Conservation (phyloP, 108 stramenopile genomes). For the Cyclotella kingstonii region DNA sequence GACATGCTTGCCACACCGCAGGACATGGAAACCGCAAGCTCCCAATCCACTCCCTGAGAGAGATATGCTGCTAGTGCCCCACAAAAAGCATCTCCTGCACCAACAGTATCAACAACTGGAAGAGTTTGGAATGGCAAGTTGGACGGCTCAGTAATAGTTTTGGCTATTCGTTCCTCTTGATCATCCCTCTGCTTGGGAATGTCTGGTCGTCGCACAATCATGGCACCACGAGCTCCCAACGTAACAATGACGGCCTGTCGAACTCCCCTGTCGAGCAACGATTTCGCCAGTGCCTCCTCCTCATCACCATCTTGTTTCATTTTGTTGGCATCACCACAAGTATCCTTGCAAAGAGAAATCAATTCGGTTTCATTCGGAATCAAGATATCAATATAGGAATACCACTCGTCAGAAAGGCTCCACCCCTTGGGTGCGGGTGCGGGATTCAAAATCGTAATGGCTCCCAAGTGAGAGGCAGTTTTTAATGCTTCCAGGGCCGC, state of each 20-base stretch:
- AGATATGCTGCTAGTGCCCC: conserved; percentile 74
- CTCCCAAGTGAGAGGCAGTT: conserved; percentile 51
- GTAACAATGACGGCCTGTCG: conserved; percentile 74
- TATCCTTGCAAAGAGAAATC: conserved; percentile 33
- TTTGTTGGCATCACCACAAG: conserved; percentile 26
- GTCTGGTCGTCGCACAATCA: conserved; percentile 53
- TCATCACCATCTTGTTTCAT: no score
- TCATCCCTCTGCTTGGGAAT: conserved; percentile 3
- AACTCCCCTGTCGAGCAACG: conserved; percentile 61
- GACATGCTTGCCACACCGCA: conserved; percentile 87
- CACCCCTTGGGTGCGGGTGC: conserved; percentile 50
- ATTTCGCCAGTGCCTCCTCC: conserved; percentile 59
- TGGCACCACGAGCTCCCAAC: conserved; percentile 76
- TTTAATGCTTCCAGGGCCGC: conserved; percentile 68
- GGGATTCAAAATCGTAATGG: conserved; percentile 59
- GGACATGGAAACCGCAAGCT: conserved; percentile 57
- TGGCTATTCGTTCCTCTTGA: conserved; percentile 14
- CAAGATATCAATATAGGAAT: conserved; percentile 65
- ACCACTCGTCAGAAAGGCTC: conserved; percentile 54
- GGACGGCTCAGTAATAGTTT: conserved; percentile 52
- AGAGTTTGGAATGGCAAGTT: conserved; percentile 58
- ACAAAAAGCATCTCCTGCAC: conserved; percentile 86
- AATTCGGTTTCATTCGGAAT: conserved; percentile 85
- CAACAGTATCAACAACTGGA: conserved; percentile 81
- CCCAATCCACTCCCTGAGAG: conserved; percentile 55